Conservation (phyloP, 148 eudicot species). For the Rhododendron ferrugineum region DNA sequence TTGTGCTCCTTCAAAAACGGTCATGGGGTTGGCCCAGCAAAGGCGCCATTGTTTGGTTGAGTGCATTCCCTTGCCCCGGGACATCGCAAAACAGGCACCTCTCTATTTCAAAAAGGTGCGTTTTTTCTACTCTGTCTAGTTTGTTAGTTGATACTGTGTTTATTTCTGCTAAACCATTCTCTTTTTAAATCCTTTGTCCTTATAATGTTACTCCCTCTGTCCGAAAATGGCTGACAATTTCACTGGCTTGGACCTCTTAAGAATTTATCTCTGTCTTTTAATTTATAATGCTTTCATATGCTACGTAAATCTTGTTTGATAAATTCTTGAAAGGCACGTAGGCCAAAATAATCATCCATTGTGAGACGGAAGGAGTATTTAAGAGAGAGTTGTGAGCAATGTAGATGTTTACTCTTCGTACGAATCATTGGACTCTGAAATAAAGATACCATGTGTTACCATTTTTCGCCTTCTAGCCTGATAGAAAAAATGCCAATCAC, state of each 20-base stretch:
- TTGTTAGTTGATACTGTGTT: not conserved
- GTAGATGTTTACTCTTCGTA: not conserved
- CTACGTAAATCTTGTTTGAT: too few species aligned
- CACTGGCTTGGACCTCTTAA: too few species aligned
- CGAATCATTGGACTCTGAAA: not conserved
- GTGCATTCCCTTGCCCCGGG: constrained; percentile 76
- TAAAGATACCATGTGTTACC: not conserved
- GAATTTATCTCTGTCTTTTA: too few species aligned
- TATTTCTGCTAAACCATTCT: not conserved
- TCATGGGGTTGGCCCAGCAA: constrained; percentile 71
- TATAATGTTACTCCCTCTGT: too few species aligned
- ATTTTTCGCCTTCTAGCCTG: not conserved
- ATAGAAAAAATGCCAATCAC: not conserved
- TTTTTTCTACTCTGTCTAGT: not conserved
- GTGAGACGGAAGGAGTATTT: too few species aligned
- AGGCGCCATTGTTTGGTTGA: constrained; percentile 92
- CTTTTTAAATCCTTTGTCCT: too few species aligned
- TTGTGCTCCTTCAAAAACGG: constrained; percentile 85
- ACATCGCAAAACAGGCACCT: constrained; percentile 69
- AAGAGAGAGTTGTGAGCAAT: not conserved
- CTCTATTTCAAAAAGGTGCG: constrained; percentile 85
- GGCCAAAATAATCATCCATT: too few species aligned
- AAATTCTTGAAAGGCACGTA: too few species aligned
- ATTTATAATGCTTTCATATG: too few species aligned
- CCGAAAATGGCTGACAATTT: too few species aligned